Base-by-base conservation (phyloP, 192 early-diverging fungal species). In the Martensiomyces pterosporus region DNA sequence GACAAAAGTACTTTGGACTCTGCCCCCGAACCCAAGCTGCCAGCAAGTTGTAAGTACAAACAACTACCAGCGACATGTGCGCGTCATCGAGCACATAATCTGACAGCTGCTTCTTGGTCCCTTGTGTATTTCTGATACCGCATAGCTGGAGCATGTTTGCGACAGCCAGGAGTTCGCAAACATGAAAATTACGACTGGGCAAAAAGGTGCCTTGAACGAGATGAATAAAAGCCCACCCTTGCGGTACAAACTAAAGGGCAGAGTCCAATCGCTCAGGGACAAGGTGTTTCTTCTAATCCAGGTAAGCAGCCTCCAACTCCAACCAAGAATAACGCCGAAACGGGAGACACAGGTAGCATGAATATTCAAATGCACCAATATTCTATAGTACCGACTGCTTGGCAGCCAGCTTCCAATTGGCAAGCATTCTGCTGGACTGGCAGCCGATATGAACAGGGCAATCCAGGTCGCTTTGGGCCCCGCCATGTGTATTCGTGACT, bases 161-260 rank as follows among this genome's bases (percentile, higher is more conserved):
- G 9, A 15, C 10, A 51, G 48, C n/a, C 22, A 60, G 8, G 68
- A 56, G 25, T 64, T 71, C 46, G 36, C 34, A 16, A 21, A 35
- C 2, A 43, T 71, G 12, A 40, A 42, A 8, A 56, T 71, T 38
- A 49, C 52, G 4, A 22, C 32, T 25, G 68, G 68, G 9, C 68
- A 71, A 24, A 71, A 71, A 43, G 45, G 68, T 16, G 44, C 60
- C 13, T 43, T 71, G 3, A 64, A 71, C 23, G 53, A 51, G 14
- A 56, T 71, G 53, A 64, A 59, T 35, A 64, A 60, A 32, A 47
- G 39, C 23, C 33, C 25, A 2, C 52, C 27, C 33, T 24, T 64
- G 1, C 38, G 24, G 25, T 52, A 52, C 17, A 47, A 41, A 21
- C 18, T 60, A 10, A 24, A 18, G 3, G 33, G 32, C 9, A 43